Evolutionary conservation across 2,329 filamentous ascomycete genomes (phyloP), one percentile per base, ranked within the genome.

Genomic region (Tolypocladium tropicale): DNA sequence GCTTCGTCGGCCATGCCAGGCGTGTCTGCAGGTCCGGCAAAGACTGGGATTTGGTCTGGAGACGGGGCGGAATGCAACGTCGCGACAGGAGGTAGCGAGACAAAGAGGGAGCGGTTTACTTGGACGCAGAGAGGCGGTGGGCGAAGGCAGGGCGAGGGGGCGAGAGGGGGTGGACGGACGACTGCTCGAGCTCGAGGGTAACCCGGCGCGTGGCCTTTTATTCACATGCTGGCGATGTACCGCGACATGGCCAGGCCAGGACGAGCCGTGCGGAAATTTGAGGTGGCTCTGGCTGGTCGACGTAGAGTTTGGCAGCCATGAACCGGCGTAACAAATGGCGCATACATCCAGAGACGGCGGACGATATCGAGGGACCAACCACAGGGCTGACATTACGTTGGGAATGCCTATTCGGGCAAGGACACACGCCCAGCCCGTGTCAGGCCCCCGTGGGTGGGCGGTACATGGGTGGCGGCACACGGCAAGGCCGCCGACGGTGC

Each of bases 1-100:
- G 57, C 28, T 23, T 64, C 57, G 54, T 60, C 60, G 43, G 60
- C 34, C 63, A 65, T 65, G 51, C 5, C 7, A 12, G 43, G 18
- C 7, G 43, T 6, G 7, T 48, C 18, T 30, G 43, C 25, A 30
- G 6, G 23, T 48, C 21, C n/a, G 21, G 21, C 12, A 23, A 46
- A 25, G 2, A 12, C 12, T 14, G 11, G 10, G 23, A 6, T 41
- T n/a, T 41, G n/a, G 11, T 7, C 12, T n/a, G n/a, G n/a, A n/a
- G 23, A 18, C 6, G 12, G 25, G 11, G 25, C 16, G 10, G 25
- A 10, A 21, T 32, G 28, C 18, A 49, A 49, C 46, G 46, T 49
- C 16, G 46, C 9, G 4, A 18, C 1, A 48, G 3, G 43, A 48
- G 3, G 43, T 48, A 28, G 25, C 14, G 46, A 30, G 46, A 32